Percentiles rank a stretch among this genome's conserved stretches.
Conservation (phyloP, 164 flowering plant species). For the Magnolia sinica region DNA sequence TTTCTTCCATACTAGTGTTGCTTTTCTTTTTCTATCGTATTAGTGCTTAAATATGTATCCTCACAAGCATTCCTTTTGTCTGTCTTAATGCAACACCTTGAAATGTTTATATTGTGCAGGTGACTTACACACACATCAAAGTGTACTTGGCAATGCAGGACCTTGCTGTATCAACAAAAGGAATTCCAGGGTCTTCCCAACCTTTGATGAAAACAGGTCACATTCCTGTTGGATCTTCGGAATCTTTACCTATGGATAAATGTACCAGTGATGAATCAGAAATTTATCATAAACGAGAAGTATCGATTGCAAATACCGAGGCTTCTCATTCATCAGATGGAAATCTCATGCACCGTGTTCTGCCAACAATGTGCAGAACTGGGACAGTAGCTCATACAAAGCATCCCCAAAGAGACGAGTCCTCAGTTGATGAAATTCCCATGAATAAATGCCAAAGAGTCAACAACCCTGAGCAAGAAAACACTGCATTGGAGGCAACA, state of each 20-base stretch:
- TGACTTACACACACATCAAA: conserved; percentile 48
- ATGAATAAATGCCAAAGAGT: conserved; percentile 32
- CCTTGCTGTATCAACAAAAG: conserved; percentile 21
- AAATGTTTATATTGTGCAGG: conserved; percentile 22
- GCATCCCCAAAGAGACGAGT: conserved; percentile 7
- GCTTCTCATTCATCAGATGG: conserved; percentile 5
- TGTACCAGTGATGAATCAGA: not conserved
- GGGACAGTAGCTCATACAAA: conserved; percentile 4
- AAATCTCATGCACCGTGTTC: conserved; percentile 4
- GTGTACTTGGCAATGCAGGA: conserved; percentile 36
- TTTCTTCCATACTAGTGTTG: too few relatives aligned
- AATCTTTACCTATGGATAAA: not conserved
- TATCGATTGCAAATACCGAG: not conserved
- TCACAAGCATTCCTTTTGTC: not conserved
- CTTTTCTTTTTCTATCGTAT: too few relatives aligned
- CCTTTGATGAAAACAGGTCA: conserved; percentile 12
- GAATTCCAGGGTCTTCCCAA: conserved; percentile 6
- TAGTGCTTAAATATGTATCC: not conserved
- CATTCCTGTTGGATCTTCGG: conserved; percentile 8
- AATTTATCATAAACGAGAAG: conserved; percentile 11
- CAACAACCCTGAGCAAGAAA: conserved; percentile 13
- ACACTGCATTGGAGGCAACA: conserved; percentile 26
- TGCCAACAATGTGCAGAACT: not conserved
- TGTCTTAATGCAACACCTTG: not conserved
- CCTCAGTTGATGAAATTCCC: not conserved